Conservation (phyloP, 1,284 basidiomycete species). For the Malassezia sp. region DNA sequence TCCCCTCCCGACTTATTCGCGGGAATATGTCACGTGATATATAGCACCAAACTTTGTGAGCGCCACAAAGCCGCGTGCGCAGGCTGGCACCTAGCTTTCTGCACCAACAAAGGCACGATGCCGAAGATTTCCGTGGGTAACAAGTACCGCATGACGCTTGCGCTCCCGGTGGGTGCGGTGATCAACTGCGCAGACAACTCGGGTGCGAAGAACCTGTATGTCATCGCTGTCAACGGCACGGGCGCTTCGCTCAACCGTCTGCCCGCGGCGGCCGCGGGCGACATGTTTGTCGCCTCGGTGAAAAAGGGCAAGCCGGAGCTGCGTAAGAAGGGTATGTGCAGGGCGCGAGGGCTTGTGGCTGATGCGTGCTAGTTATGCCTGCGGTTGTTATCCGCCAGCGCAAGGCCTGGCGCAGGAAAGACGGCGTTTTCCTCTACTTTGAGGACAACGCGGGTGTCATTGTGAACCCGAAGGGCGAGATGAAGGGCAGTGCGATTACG, state of each 20-base stretch:
- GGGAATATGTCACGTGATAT: constrained; percentile 14
- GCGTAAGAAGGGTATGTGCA: constrained; percentile 86
- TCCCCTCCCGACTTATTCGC: background rate
- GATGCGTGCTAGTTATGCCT: constrained; percentile 66
- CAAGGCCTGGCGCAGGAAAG: constrained; percentile 93
- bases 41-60: constrained; percentile 15
- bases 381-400: constrained; percentile 93
- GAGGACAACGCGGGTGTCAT: constrained; percentile 53
- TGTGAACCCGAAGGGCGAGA: constrained; percentile 93
- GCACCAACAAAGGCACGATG: constrained; percentile 23
- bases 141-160: constrained; percentile 71
- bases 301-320: constrained; percentile 99
- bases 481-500: constrained; percentile 92
- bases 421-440: constrained; percentile 99
- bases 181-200: constrained; percentile 99
- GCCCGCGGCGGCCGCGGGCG: constrained; percentile 92
- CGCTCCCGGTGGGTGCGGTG: constrained; percentile 91
- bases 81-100: background rate
- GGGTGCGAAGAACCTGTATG: constrained; percentile 86
- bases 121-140: constrained; percentile 58
- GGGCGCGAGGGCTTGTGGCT: background rate
- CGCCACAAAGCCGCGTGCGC: background rate
- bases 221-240: constrained; percentile 83
- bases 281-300: constrained; percentile 97
- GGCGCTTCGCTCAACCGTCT: constrained; percentile 95